Base-by-base conservation (phyloP, 1,284 basidiomycete genomes). In the Retiboletus flavoniger region DNA sequence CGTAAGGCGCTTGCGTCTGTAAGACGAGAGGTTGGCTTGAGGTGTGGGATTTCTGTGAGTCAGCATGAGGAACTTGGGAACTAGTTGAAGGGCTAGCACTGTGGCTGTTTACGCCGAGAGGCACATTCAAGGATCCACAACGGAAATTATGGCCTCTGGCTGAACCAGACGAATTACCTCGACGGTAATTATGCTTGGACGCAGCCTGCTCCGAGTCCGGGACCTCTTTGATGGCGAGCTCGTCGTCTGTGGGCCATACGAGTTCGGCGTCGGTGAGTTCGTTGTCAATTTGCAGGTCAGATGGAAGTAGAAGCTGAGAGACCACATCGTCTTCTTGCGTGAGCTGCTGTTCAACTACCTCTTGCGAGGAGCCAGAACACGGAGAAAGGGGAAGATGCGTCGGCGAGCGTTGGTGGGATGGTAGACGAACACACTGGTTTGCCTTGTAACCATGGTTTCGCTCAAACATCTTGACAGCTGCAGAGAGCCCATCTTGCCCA, bases 1-100 rank as follows among this genome's bases (percentile, higher is more conserved):
- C 64, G 57, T 82, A 83, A 9, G 76, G 77, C 31, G 80, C 79
- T 60, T 83, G 82, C 3, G 79, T 80, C 59, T 76, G 78, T 40
- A 79, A 71, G 51, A 61, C 48, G 19, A 72, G 64, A 40, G 54
- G 62, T 47, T 60, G 59, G 34, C 45, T 60, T 16, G 61, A 52
- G 31, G 34, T 29, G 48, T 54, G 43, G 16, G 62, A 54, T 51
- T 55, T 60, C 51, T 70, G 65, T 6, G 60, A 63, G 21, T 47
- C 45, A 47, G 58, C 11, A 42, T 24, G 43, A n/a, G 24, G n/a
- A 11, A 9, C 24, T 14, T 32, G 43, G 8, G 41, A 50, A 5
- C 51, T 43, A 17, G 14, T 35, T 13, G 47, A 8, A 26, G 47
- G n/a, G 29, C 11, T 32, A 24, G 32, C 26, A 19, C 5, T 40